Conservation (phyloP, 306 rosid species). For the Corylus americana region DNA sequence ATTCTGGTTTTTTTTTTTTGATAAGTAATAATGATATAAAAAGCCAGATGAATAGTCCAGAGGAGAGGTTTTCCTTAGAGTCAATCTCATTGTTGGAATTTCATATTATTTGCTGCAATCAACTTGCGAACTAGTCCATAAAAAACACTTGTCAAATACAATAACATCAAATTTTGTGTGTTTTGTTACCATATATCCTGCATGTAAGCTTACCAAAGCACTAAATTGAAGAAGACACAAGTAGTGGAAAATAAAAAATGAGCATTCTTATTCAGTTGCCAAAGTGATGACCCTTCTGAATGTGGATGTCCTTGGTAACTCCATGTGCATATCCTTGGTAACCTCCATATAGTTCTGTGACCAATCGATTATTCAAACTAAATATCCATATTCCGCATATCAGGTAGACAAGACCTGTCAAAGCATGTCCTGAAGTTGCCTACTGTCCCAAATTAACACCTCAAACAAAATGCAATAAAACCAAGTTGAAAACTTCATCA, state of each 20-base stretch:
- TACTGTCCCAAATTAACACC: constrained; percentile 17
- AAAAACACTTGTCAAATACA: neutral
- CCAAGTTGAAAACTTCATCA: constrained; percentile 19
- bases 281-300: constrained; percentile 11
- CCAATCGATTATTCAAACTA: constrained; percentile 1
- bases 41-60: neutral
- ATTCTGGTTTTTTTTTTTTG: neutral
- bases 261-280: constrained; percentile 5
- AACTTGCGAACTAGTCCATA: neutral
- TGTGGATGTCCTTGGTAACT: constrained; percentile 8
- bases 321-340: constrained; percentile 6
- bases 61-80: constrained; percentile 1
- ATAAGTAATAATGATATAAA: no score
- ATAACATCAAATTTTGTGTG: neutral
- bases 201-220: constrained; percentile 1
- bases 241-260: neutral
- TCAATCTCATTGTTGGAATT: neutral
- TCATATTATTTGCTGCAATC: neutral
- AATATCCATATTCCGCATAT: constrained; percentile 10
- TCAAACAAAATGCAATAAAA: constrained; percentile 24
- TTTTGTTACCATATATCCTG: neutral
- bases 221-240: neutral
- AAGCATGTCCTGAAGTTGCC: constrained; percentile 20
- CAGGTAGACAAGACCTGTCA: constrained; percentile 3
- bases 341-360: constrained; percentile 16